phyloP scores from a whole-genome alignment of 495 filamentous ascomycete genomes.

The Neurospora africana region DNA sequence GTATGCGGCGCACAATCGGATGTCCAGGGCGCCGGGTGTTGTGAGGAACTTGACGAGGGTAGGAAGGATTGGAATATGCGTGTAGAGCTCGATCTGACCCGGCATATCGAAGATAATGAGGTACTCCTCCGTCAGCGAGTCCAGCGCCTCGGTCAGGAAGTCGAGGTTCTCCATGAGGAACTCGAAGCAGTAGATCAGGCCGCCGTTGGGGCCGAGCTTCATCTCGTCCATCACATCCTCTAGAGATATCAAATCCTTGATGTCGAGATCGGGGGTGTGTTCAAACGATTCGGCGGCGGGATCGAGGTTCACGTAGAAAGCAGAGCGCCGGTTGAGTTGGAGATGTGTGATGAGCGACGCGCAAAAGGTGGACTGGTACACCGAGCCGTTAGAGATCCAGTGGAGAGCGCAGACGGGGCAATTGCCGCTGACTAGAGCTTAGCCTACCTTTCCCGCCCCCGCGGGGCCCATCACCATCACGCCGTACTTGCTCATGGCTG shows the following conservation, averaged over 20 bases:
- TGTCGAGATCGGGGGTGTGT: conserved; percentile 90
- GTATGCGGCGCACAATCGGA: conserved; percentile 90
- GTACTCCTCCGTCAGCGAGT: conserved; percentile 84
- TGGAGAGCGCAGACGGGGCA: background rate
- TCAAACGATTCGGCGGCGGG: conserved; percentile 88
- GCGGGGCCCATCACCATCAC: conserved; percentile 91
- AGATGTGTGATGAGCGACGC: conserved; percentile 86
- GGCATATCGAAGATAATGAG: conserved; percentile 97
- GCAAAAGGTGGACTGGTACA: conserved; percentile 76
- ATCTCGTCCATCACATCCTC: conserved; percentile 99
- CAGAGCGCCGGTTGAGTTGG: conserved; percentile 72
- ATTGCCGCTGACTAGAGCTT: background rate
- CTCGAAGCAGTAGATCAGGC: conserved; percentile 96
- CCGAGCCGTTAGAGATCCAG: conserved; percentile 7
- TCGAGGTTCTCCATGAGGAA: conserved; percentile 92
- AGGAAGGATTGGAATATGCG: conserved; percentile 86
- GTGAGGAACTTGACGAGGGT: conserved; percentile 74
- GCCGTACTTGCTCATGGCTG: conserved; percentile 81
- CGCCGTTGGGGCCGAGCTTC: conserved; percentile 86
- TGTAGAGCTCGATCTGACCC: conserved; percentile 97
- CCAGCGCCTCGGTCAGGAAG: conserved; percentile 80
- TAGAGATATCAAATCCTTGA: conserved; percentile 89
- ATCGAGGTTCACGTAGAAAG: conserved; percentile 96
- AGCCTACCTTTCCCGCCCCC: conserved; percentile 68
- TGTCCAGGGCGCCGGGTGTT: conserved; percentile 67